These are phyloP conservation scores for Teratosphaeria zuluensis DNA, from an alignment of 2,329 filamentous ascomycete genomes.

Conservation along the genomic window DNA sequence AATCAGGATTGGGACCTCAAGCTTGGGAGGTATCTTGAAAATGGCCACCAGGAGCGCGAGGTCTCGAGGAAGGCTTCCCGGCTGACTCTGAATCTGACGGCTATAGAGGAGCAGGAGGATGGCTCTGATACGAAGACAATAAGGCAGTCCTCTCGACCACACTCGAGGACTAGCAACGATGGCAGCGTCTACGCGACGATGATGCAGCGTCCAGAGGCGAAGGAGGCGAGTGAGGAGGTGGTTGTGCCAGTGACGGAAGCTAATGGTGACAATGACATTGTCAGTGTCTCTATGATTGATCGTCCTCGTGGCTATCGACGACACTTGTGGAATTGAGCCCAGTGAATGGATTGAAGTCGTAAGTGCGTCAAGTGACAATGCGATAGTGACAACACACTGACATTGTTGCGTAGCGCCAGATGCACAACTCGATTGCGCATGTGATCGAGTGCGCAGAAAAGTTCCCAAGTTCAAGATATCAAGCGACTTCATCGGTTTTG, in stretches of 20 bases:
- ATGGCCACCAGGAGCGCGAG: not conserved
- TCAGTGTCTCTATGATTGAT: not conserved
- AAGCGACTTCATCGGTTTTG: not conserved
- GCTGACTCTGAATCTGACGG: not conserved
- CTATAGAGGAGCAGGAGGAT: not conserved
- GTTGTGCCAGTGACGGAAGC: not conserved
- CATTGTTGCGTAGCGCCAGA: not conserved
- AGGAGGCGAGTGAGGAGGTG: not conserved
- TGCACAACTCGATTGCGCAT: not conserved
- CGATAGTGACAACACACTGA: not conserved
- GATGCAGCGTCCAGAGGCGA: not conserved
- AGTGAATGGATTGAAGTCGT: not conserved
- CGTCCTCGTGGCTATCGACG: not conserved
- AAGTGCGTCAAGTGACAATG: not conserved
- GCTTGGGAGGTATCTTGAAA: not conserved
- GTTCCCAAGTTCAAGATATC: not conserved
- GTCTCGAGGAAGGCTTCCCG: not conserved
- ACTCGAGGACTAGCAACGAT: not conserved
- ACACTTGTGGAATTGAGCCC: not conserved
- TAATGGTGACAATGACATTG: not conserved
- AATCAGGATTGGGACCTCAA: not conserved
- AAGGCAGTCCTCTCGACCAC: not conserved
- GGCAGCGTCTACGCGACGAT: not conserved
- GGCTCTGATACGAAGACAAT: not conserved
- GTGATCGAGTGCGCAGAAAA: not conserved